These are phyloP conservation scores for Plasmodium cynomolgi DNA, from an alignment of 169 alveolate genomes.

Conservation along the genomic window DNA sequence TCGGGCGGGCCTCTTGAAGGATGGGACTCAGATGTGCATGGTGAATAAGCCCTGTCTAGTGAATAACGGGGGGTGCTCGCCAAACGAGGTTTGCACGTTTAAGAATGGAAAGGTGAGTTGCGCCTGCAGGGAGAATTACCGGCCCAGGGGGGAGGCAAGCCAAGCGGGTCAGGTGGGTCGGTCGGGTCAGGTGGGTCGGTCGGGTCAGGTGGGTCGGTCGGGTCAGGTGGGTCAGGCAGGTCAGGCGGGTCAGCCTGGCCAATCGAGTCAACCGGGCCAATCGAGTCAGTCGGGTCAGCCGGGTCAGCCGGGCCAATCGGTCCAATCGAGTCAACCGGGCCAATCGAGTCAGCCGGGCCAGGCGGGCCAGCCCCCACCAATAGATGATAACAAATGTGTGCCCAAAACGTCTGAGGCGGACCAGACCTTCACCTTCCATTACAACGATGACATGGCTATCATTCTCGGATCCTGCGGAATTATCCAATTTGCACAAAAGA, in stretches of 20 bases:
- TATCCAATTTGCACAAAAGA: neutral
- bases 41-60: slow-evolving; percentile 29
- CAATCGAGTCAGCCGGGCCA: neutral
- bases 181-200: neutral
- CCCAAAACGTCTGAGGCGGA: slow-evolving; percentile 6
- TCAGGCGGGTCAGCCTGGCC: no score
- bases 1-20: neutral
- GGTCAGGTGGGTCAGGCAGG: neutral
- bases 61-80: slow-evolving; percentile 47
- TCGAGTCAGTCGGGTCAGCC: neutral
- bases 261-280: neutral
- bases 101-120: slow-evolving; percentile 15
- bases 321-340: neutral
- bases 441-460: slow-evolving; percentile 16
- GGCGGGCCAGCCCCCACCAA: neutral
- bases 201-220: neutral
- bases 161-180: neutral
- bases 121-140: slow-evolving; percentile 40
- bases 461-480: slow-evolving; percentile 46
- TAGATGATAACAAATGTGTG: neutral
- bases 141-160: neutral
- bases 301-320: neutral
- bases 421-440: neutral
- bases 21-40: neutral
- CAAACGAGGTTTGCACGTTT: slow-evolving; percentile 14